Base-by-base conservation (phyloP, 495 filamentous ascomycete genomes). In the Trichoderma asperelloides region DNA sequence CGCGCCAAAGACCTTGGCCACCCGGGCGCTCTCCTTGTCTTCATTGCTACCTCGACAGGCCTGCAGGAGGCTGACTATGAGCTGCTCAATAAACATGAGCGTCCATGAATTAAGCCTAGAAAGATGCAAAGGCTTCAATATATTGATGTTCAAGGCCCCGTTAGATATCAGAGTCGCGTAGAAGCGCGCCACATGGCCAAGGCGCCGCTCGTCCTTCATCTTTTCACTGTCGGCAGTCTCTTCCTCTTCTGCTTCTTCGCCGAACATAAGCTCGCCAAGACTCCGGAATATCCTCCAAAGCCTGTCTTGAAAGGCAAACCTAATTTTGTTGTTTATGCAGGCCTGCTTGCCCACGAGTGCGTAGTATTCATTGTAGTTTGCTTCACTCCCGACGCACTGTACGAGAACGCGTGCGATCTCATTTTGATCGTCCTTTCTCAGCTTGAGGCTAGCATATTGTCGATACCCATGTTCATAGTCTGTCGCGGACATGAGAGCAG, bases 181-280 rank as follows among this genome's bases (percentile, higher is more conserved):
- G 82, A 96, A 82, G 77, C 90, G 92, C 21, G 91, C 92, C n/a
- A 93, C 79, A 71, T 97, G 97, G 68, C 95, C 90, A n/a, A 96
- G 79, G 70, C 90, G 87, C 72, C 88, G 82, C 73, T 81, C 72
- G n/a, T 76, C 75, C 43, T 75, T 71, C 33, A 78, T 76, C 30
- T 78, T 73, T 11, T 82, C 76, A 11, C 80, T 80, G 11, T 86
- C 85, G 0, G 82, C 82, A 5, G 78, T 79, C 3, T 78, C 78
- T 8, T 82, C 81, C n/a, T 81, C 79, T 13, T 76, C 77, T 23
- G 71, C 75, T 2, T 84, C 83, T 4, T 86, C 86, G 9, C 81
- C 80, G 12, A 88, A 87, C 39, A 87, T 82, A 23, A 80, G 78
- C 75, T 96, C 92, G 62, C 91, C 93, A 80, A 97, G 86, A 57